Evolutionary conservation across 352 stramenopile species (phyloP).

Genomic region (Globisporangium iwayamae): DNA sequence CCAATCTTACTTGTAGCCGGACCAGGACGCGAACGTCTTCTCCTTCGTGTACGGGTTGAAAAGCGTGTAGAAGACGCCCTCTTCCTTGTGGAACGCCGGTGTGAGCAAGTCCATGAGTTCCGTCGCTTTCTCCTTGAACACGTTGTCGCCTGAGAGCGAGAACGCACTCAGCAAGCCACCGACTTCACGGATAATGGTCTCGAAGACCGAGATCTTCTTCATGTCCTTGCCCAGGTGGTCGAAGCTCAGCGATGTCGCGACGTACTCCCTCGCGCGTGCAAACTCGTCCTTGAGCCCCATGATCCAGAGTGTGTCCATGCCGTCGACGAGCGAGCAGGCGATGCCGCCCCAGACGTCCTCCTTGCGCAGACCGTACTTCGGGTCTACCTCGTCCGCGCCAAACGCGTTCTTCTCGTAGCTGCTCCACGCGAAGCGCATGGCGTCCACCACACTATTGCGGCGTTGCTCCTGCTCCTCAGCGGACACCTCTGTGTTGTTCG

Average conservation of each 20-base stretch:
- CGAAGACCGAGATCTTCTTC: constrained; percentile 93
- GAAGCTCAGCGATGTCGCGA: constrained; percentile 81
- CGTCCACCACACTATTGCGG: constrained; percentile 40
- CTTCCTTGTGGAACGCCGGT: constrained; percentile 85
- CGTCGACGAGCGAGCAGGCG: constrained; percentile 91
- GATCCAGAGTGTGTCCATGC: constrained; percentile 96
- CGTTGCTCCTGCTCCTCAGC: constrained; percentile 35
- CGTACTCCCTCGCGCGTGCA: constrained; percentile 82
- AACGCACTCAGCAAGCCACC: constrained; percentile 96
- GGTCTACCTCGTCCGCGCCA: constrained; percentile 94
- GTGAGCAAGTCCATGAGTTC: constrained; percentile 91
- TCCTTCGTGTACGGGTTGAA: constrained; percentile 85
- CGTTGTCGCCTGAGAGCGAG: constrained; percentile 78
- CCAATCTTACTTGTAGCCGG: constrained; percentile 29
- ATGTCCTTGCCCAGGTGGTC: constrained; percentile 56
- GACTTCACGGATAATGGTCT: constrained; percentile 98
- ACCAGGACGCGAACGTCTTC: constrained; percentile 31
- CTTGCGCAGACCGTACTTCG: constrained; percentile 50
- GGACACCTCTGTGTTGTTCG: background rate
- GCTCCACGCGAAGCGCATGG: constrained; percentile 78
- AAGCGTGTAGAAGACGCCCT: constrained; percentile 89
- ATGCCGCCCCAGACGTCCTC: constrained; percentile 90
- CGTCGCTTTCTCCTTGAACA: constrained; percentile 91
- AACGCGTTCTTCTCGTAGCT: constrained; percentile 94
- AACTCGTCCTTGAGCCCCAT: constrained; percentile 95